Base-by-base conservation (phyloP, 768 basidiomycete genomes). In the Termitomyces eurrhizus region DNA sequence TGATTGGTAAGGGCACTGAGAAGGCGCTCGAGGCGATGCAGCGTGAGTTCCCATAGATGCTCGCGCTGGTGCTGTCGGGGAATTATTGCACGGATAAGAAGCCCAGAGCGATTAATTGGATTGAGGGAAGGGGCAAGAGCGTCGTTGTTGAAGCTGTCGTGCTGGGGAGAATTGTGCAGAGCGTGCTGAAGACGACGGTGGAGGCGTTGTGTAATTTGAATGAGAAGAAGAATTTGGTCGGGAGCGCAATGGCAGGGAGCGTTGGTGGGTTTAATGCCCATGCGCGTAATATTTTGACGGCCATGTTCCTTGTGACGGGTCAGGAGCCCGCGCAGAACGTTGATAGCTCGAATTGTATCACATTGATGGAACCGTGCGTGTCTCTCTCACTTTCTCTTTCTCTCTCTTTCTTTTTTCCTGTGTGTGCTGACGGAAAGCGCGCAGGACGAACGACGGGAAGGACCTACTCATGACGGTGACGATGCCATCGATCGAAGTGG, bases 261-360 rank as follows among this genome's bases (percentile, higher is more conserved):
- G 83, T 98, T 57, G 97, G 97, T 36, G 97, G 97, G 0, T 98
- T 96, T 78, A 99, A 99, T 74, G 97, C 97, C 11, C 97, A 99
- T 74, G 96, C 96, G 7, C 90, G 94, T 55, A 98, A 98, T 74
- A 98, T 98, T 68, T 76, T 98, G 64, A 98, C 97, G 37, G 95
- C 97, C 5, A 78, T 98, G 58, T 99, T 89, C 78, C 78, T 99
- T 64, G 97, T 97, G 16, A 96, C 94, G 44, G 97, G 21, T 21
- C 21, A 21, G 0, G 97, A 99, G 69, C 97, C 97, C 2, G 97
- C 97, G 7, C 97, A 99, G 80, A 98, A 98, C 72, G 96, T 99
- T 32, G 97, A 96, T 78, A 95, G 93, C 60, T 96, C 95, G 41
- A 95, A 93, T 72, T 99, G 97, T 74, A 96, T 99, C 80, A 99